Evolutionary conservation across 2,329 filamentous ascomycete species (phyloP), one percentile per base, ranked within the genome.

Genomic region (Diaporthe sp.): DNA sequence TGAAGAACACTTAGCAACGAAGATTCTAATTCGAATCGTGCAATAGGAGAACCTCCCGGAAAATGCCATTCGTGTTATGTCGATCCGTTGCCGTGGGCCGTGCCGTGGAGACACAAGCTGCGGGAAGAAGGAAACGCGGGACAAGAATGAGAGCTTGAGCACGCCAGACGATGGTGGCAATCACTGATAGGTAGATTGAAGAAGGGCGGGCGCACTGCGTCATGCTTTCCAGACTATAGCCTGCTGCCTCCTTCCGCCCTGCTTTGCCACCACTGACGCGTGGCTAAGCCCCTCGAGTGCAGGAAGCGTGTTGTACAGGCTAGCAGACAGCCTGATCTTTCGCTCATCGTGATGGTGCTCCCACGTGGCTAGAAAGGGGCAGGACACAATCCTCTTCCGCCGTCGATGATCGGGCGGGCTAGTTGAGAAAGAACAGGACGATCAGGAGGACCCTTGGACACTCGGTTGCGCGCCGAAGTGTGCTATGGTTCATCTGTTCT

Each of bases 61-160:
- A 69, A 42, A 12, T 69, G 49, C 46, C 65, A 55, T 69, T 42
- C 49, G n/a, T 28, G 46, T 55, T 6, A 10, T 69, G 49, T 39
- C 65, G 65, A 69, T 69, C 65, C 22, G 17, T 55, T 37, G 19
- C 46, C 49, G 65, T 69, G 49, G 65, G 65, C 49, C 65, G 65
- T 55, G 49, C 49, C 65, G 65, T 25, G 39, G 34, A 34, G 37
- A n/a, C 46, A 69, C 34, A 25, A 28, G 49, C n/a, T 42, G 65
- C 49, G 8, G 49, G 7, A 55, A 2, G 49, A 10, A 42, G 22
- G 49, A 69, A 34, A 25, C 46, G 31, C n/a, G 46, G 65, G 46
- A 69, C 34, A 28, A 10, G n/a, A 53, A 4, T 22, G 46, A 37
- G 31, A 25, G 65, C 65, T 55, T 42, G 65, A 28, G 65, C 65